Conservation (phyloP, 2,329 filamentous ascomycete genomes). For the Aspergillus texensis region DNA sequence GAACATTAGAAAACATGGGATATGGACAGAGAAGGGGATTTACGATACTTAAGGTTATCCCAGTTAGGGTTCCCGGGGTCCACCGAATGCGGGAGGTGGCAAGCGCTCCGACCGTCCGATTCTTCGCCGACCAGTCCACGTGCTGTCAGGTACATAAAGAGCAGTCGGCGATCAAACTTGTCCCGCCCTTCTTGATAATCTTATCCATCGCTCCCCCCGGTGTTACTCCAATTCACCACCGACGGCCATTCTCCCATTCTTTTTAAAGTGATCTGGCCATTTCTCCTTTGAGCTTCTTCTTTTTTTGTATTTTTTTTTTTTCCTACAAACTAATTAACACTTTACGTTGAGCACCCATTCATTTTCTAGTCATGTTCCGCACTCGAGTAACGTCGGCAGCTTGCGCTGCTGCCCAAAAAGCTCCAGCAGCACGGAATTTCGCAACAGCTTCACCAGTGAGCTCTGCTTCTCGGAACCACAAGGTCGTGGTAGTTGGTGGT, state of each 20-base stretch:
- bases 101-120: not conserved
- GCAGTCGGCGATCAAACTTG: conserved; percentile 3
- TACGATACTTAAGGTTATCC: not conserved
- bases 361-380: conserved; percentile 27
- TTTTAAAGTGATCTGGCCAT: not conserved
- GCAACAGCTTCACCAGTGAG: conserved; percentile 40
- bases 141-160: not conserved
- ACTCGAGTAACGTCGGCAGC: conserved; percentile 27
- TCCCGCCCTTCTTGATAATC: not conserved
- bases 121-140: conserved; percentile 3
- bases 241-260: not conserved
- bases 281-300: not conserved
- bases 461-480: conserved; percentile 54
- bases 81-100: not conserved
- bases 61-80: not conserved
- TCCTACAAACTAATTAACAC: not conserved
- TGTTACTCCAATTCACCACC: not conserved
- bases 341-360: not conserved
- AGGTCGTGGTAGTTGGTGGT: conserved; percentile 67
- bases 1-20: not conserved
- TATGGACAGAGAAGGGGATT: too few relatives aligned
- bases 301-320: not conserved
- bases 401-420: conserved; percentile 17
- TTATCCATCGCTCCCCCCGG: not conserved
- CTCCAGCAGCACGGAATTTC: conserved; percentile 16